Conservation (phyloP, 2,329 filamentous ascomycete genomes). For the Cladosporium colombiae region DNA sequence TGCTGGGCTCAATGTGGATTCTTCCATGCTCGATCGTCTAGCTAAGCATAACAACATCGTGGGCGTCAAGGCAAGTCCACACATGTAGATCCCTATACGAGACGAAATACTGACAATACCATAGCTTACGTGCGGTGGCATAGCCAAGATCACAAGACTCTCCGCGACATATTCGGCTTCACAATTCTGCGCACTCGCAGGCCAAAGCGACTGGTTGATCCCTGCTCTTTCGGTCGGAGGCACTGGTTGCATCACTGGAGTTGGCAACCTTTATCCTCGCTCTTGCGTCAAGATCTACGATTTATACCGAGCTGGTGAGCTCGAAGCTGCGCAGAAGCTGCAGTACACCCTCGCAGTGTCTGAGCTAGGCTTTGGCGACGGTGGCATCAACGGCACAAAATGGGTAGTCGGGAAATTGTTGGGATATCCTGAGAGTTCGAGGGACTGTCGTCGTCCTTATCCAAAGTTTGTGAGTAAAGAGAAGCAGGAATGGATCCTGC, state of each 20-base stretch:
- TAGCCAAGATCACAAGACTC: slow-evolving; percentile 46
- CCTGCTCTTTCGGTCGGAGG: slow-evolving; percentile 61
- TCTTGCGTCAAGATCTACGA: slow-evolving; percentile 43
- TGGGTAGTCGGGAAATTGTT: slow-evolving; percentile 58
- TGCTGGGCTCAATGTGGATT: slow-evolving; percentile 48
- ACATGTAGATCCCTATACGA: not conserved
- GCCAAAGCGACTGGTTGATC: slow-evolving; percentile 51
- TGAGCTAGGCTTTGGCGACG: slow-evolving; percentile 60
- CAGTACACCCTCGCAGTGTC: slow-evolving; percentile 55
- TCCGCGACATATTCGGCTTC: slow-evolving; percentile 40
- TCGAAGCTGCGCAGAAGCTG: slow-evolving; percentile 50
- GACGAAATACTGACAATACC: not conserved
- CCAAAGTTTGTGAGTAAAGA: slow-evolving; percentile 50
- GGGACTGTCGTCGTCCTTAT: slow-evolving; percentile 57
- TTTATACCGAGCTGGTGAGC: slow-evolving; percentile 33
- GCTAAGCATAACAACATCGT: slow-evolving; percentile 41
- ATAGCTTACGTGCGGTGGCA: slow-evolving; percentile 40
- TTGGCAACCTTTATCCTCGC: slow-evolving; percentile 63
- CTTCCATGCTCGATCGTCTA: slow-evolving; percentile 40
- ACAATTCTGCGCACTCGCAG: slow-evolving; percentile 44
- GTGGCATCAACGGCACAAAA: slow-evolving; percentile 63
- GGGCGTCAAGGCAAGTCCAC: slow-evolving; percentile 35
- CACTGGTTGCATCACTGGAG: slow-evolving; percentile 62
- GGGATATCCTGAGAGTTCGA: slow-evolving; percentile 55
- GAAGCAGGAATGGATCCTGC: slow-evolving; percentile 50